Percentiles rank a stretch among this genome's conserved stretches.
phyloP scores from a whole-genome alignment of 129 eudicot species.

The Centella asiatica region DNA sequence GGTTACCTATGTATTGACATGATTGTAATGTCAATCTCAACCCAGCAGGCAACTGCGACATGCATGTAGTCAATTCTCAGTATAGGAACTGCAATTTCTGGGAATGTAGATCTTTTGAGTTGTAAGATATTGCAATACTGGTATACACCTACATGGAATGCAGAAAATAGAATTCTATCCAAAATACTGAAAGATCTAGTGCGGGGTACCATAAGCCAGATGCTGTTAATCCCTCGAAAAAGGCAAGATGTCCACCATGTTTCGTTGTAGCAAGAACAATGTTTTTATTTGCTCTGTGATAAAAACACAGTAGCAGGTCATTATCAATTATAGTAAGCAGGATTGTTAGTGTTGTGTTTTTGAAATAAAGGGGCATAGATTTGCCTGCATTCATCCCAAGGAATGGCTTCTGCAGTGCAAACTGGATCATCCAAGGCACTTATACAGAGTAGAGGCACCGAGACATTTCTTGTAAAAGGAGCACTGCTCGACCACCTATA shows the following conservation, averaged over 20 bases:
- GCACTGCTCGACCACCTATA: conserved; percentile 83
- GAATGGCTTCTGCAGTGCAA: conserved; percentile 92
- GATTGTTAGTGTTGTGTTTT: background rate
- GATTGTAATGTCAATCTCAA: no score
- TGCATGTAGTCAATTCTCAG: no score
- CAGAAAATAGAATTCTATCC: background rate
- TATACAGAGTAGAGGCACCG: conserved; percentile 80
- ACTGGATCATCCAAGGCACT: conserved; percentile 93
- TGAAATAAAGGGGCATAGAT: background rate
- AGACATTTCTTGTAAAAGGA: conserved; percentile 50
- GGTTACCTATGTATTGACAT: no score
- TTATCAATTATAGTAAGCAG: background rate
- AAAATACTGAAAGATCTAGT: background rate
- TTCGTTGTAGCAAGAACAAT: conserved; percentile 70
- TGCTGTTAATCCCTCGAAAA: conserved; percentile 79
- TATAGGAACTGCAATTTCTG: no score
- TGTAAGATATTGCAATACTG: no score
- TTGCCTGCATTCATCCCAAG: conserved; percentile 98
- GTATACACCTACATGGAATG: no score
- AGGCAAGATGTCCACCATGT: conserved; percentile 95
- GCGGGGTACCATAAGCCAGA: conserved; percentile 59
- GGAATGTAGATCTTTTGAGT: no score
- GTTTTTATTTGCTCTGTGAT: conserved; percentile 67
- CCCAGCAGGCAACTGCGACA: no score
- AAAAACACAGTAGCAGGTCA: background rate